Base-by-base conservation (phyloP, 805 yeast species). In the Kuraishia floccosa region DNA sequence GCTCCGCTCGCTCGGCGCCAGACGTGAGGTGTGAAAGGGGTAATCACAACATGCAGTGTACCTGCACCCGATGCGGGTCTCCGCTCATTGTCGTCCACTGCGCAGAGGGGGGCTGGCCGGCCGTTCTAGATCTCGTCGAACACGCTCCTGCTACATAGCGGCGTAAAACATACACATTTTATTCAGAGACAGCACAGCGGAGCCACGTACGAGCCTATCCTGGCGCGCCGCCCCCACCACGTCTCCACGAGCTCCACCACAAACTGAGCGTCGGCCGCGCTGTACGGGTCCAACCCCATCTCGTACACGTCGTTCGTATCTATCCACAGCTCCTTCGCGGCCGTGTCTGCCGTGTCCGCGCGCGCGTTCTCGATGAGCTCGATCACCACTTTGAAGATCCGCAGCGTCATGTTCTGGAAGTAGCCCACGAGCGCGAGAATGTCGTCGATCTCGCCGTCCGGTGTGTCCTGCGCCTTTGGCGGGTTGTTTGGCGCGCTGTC, bases 271-370 rank as follows among this genome's bases (percentile, higher is more conserved):
- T 72, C 80, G 5, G 52, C 46, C 1, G 41, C 17, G 15, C 70
- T 60, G 37, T 65, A 58, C 4, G 78, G 76, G 43, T 72, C 78
- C 25, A 72, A 48, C 2, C 80, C 79, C 74, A 72, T 67, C 35
- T 69, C 74, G 16, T 56, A 47, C 25, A 72, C 40, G 43, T 72
- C 78, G 14, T 61, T 54, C 9, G 54, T 54, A 21, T 58, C 63
- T n/a, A 68, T 45, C 37, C 47, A 43, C 10, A 52, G 25, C 2
- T 34, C 26, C 6, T 37, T 23, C 15, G 24, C 36, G 6, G 30
- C 33, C 19, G 25, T 30, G 2, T 30, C 39, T 6, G 39, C 18
- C 4, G 25, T 36, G n/a, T 8, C 25, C 33, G 41, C 20, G 14
- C 15, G 38, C 5, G 39, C 42, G 35, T 54, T 58, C 19, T 47